Conservation (phyloP, 306 rosid genomes). For the Malus domestica region DNA sequence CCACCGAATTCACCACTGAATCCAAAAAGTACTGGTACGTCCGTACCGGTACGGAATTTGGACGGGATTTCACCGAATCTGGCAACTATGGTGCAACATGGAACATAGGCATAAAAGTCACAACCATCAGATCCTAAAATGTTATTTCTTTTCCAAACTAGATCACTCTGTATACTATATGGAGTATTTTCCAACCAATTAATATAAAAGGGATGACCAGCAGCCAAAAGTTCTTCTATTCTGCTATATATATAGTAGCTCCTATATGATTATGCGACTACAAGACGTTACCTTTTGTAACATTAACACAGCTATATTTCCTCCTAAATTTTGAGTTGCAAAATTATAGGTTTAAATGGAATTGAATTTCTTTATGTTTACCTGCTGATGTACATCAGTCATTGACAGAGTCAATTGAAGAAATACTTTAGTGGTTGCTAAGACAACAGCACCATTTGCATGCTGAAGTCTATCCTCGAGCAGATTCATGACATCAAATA, state of each 20-base stretch:
- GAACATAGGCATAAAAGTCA: not conserved
- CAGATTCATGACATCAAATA: slow-evolving; percentile 96
- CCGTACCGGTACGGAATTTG: too few relatives aligned
- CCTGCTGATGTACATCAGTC: slow-evolving; percentile 99
- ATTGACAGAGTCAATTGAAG: slow-evolving; percentile 92
- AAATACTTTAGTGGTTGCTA: slow-evolving; percentile 89
- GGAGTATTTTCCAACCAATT: not conserved
- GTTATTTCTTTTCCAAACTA: not conserved
- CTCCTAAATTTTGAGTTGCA: not conserved
- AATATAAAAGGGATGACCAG: slow-evolving; percentile 8
- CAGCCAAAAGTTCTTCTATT: not conserved
- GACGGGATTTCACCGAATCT: too few relatives aligned
- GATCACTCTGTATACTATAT: not conserved
- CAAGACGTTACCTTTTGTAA: not conserved
- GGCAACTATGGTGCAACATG: not conserved
- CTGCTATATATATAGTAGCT: not conserved
- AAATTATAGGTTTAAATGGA: not conserved
- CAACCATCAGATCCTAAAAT: slow-evolving; percentile 7
- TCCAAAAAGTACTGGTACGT: too few relatives aligned
- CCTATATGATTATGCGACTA: not conserved
- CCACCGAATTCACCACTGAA: too few relatives aligned
- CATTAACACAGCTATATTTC: not conserved
- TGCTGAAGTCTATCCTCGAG: slow-evolving; percentile 99
- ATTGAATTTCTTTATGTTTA: slow-evolving; percentile 21
- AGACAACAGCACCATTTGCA: slow-evolving; percentile 99